Percentiles rank a stretch among this genome's conserved stretches.
These are phyloP conservation scores for Abrus pulchellus DNA, from an alignment of 306 rosid species.

Conservation along the genomic window DNA sequence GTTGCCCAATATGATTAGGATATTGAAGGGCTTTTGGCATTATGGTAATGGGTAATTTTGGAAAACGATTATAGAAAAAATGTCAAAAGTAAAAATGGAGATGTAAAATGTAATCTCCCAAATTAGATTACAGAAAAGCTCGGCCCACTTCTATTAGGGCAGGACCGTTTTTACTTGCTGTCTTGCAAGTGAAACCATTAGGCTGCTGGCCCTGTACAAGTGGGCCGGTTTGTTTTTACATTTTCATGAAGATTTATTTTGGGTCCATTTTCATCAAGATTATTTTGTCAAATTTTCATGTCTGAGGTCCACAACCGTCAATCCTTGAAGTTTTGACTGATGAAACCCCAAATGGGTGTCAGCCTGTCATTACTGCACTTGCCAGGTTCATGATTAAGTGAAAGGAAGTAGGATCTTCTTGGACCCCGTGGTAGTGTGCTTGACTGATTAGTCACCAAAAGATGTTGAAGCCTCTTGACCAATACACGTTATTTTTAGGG, in stretches of 20 bases:
- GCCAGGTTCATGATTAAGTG: neutral
- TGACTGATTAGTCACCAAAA: too few relatives aligned
- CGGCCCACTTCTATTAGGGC: neutral
- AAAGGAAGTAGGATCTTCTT: neutral
- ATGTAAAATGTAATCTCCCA: too few relatives aligned
- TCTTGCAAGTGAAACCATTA: conserved; percentile 16
- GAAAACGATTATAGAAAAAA: too few relatives aligned
- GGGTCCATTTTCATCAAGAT: neutral
- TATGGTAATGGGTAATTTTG: too few relatives aligned
- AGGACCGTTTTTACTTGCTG: conserved; percentile 5
- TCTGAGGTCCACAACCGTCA: neutral
- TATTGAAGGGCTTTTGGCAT: too few relatives aligned
- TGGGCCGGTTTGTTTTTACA: neutral
- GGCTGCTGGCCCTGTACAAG: neutral
- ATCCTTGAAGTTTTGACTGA: neutral
- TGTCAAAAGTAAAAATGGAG: too few relatives aligned
- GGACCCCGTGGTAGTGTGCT: neutral
- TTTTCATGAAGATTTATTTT: too few relatives aligned
- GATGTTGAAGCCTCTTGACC: neutral
- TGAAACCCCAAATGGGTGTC: neutral
- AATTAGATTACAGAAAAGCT: conserved; percentile 2
- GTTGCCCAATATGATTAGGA: too few relatives aligned
- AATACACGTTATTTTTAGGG: too few relatives aligned
- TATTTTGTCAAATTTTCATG: neutral
- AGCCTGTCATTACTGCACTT: neutral